Percentiles rank a stretch among this genome's conserved stretches.
phyloP scores from a whole-genome alignment of 768 basidiomycete genomes.

The Lactarius vividus region DNA sequence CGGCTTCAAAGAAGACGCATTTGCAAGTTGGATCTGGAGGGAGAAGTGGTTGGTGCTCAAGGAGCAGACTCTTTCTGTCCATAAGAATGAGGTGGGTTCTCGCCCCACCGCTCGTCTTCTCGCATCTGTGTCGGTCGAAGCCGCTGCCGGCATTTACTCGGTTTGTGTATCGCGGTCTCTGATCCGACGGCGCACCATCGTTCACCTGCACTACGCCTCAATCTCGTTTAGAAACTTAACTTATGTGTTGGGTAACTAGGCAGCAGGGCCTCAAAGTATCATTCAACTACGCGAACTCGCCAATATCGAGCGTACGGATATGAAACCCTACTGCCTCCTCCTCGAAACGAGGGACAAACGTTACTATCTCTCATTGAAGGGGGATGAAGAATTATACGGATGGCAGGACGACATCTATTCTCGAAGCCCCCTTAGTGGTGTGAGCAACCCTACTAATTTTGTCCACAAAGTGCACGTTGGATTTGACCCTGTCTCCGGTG shows the following conservation, averaged over 20 bases:
- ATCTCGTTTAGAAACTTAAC: not conserved
- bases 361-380: constrained; percentile 79
- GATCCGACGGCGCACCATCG: not conserved
- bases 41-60: constrained; percentile 87
- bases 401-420: constrained; percentile 98
- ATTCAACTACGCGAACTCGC: constrained; percentile 75
- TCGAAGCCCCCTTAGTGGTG: constrained; percentile 88
- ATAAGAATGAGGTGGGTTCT: constrained; percentile 86
- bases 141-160: not conserved
- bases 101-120: not conserved
- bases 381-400: constrained; percentile 94
- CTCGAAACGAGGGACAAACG: constrained; percentile 84
- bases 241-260: constrained; percentile 35
- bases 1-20: constrained; percentile 90
- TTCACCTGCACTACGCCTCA: not conserved
- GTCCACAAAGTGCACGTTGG: constrained; percentile 99
- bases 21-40: constrained; percentile 89
- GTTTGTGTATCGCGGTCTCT: not conserved
- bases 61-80: constrained; percentile 73
- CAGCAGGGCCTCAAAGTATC: constrained; percentile 53
- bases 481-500: constrained; percentile 90
- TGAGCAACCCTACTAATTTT: constrained; percentile 94
- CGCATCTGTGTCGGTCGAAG: not conserved
- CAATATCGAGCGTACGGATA: constrained; percentile 87
- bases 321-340: constrained; percentile 91